A percentile compares a stretch with the other conserved stretches of the same genome.
phyloP scores from a whole-genome alignment of 2,329 filamentous ascomycete species.

The Calycina herbarum region DNA sequence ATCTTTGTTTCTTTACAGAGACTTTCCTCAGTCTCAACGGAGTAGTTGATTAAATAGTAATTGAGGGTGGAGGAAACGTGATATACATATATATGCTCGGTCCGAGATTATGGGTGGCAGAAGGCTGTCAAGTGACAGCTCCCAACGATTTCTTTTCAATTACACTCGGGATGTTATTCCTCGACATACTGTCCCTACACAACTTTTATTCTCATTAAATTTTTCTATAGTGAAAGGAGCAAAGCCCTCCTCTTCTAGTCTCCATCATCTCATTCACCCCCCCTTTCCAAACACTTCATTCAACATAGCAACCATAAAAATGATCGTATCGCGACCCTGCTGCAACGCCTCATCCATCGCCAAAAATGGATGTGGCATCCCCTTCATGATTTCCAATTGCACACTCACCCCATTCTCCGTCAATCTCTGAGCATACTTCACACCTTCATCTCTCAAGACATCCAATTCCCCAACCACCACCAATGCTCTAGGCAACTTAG shows the following conservation, averaged over 20 bases:
- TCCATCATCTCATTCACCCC: background rate
- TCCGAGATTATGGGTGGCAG: too few species aligned
- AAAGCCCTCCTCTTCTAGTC: background rate
- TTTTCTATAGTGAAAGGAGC: too few species aligned
- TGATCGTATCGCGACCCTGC: slow-evolving; percentile 52
- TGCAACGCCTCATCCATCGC: slow-evolving; percentile 57
- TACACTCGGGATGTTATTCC: too few species aligned
- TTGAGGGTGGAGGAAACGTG: too few species aligned
- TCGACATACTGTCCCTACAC: too few species aligned
- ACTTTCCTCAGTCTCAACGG: too few species aligned
- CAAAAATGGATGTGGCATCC: slow-evolving; percentile 59
- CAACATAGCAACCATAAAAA: slow-evolving; percentile 34
- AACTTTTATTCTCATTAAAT: too few species aligned
- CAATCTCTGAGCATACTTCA: slow-evolving; percentile 51
- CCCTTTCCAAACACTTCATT: slow-evolving; percentile 24
- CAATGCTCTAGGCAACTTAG: slow-evolving; percentile 49
- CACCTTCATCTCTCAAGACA: slow-evolving; percentile 55
- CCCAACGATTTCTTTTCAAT: too few species aligned
- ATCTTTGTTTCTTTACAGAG: too few species aligned
- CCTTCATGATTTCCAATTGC: slow-evolving; percentile 51
- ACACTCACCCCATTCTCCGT: slow-evolving; percentile 47
- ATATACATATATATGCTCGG: too few species aligned
- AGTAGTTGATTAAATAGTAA: too few species aligned
- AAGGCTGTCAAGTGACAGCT: too few species aligned
- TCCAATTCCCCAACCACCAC: slow-evolving; percentile 57